phyloP scores from a whole-genome alignment of 257 asterid species.

The Rhazya stricta region DNA sequence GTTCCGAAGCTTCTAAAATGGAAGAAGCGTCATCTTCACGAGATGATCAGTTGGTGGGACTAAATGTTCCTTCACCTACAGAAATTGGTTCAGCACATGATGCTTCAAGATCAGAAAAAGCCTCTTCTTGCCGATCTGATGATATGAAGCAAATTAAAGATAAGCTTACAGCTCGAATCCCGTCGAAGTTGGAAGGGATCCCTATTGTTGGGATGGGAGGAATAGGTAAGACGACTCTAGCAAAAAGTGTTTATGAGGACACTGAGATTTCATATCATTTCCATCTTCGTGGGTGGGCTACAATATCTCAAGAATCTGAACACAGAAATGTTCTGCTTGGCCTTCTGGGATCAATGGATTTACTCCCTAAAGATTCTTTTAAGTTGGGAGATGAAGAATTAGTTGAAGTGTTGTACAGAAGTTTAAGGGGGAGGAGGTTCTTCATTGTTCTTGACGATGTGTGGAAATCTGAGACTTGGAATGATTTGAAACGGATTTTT shows the following conservation, averaged over 20 bases:
- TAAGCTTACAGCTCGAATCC: no score
- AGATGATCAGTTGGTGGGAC: no score
- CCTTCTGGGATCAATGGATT: background rate
- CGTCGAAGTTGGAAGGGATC: no score
- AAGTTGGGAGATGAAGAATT: background rate
- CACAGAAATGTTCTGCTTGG: background rate
- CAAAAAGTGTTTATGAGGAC: background rate
- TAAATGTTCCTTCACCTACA: no score
- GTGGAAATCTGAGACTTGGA: no score
- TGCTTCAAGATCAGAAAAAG: no score
- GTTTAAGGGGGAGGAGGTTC: background rate
- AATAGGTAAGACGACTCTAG: background rate
- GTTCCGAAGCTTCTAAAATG: no score
- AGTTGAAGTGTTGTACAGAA: background rate
- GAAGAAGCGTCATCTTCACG: no score
- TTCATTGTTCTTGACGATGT: constrained; percentile 1
- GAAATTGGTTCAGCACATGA: no score
- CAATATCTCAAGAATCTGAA: background rate
- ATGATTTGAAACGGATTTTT: no score
- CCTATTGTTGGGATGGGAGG: constrained; percentile 7
- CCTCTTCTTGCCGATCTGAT: no score
- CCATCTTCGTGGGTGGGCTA: background rate
- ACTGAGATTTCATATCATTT: background rate
- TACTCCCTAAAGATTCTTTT: background rate
- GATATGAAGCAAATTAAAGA: no score